These are phyloP conservation scores for Elsinoe australis DNA, from an alignment of 2,329 filamentous ascomycete species.

Conservation along the genomic window DNA sequence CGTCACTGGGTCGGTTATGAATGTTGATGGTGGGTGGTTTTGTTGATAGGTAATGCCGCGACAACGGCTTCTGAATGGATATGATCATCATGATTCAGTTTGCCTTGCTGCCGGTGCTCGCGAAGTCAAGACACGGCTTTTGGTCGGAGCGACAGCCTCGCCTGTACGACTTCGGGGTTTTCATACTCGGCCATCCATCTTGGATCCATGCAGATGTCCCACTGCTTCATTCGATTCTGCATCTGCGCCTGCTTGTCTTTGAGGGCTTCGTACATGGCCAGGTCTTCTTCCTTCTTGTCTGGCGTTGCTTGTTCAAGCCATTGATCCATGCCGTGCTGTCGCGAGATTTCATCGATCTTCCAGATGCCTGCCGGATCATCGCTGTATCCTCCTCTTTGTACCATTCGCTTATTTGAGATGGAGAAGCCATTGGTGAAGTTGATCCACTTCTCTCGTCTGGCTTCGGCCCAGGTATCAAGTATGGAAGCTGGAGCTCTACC, in stretches of 20 bases:
- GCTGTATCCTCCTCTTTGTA: slow-evolving; percentile 4
- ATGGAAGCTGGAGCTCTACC: not conserved
- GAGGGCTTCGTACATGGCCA: slow-evolving; percentile 6
- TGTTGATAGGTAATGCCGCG: slow-evolving; percentile 17
- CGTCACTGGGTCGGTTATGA: slow-evolving; percentile 40
- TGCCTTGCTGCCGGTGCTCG: too few relatives aligned
- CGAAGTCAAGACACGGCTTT: too few relatives aligned
- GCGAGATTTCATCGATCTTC: not conserved
- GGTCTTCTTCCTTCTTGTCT: slow-evolving; percentile 1
- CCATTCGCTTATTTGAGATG: slow-evolving; percentile 7
- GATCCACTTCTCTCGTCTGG: slow-evolving; percentile 3
- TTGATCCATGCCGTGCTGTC: slow-evolving; percentile 1
- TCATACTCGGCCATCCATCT: slow-evolving; percentile 3
- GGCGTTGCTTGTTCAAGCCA: slow-evolving; percentile 1
- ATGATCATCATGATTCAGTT: too few relatives aligned
- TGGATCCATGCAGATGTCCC: slow-evolving; percentile 8
- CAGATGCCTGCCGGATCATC: slow-evolving; percentile 2
- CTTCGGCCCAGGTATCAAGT: slow-evolving; percentile 1
- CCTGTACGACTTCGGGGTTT: not conserved
- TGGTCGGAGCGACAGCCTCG: not conserved
- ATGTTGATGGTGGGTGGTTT: slow-evolving; percentile 41
- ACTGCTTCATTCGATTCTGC: slow-evolving; percentile 9
- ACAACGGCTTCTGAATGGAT: too few relatives aligned
- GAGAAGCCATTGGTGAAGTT: slow-evolving; percentile 4
- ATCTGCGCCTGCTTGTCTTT: not conserved